Base-by-base conservation (phyloP, 495 filamentous ascomycete genomes). In the Glonium stellatum region DNA sequence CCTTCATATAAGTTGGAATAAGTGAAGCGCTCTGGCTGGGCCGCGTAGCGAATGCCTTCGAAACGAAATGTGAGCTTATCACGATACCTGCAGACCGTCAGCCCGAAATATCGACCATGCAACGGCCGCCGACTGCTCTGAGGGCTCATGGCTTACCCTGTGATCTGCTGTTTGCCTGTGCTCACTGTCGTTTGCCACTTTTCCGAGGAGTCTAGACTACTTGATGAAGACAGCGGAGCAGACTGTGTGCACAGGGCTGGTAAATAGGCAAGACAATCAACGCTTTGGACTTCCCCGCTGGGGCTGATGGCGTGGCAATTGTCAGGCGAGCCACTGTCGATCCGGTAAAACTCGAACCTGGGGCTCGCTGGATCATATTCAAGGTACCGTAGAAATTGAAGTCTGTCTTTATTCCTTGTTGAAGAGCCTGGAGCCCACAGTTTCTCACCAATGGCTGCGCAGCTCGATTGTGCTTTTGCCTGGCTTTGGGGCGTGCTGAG, bases 31-130 rank as follows among this genome's bases (percentile, higher is more conserved):
- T 47, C 55, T 12, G 65, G 68, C 35, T 64, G 31, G 1, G 62
- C n/a, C 25, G 69, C 65, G 49, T 68, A 72, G 31, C 66, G 47
- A 12, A 72, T 25, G 22, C 70, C 70, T 25, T 64, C 57, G 36
- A 72, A 72, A 12, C 80, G 78, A 57, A 82, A 84, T 36, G 75
- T 79, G 15, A 80, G 59, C 23, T 73, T 73, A 66, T 83, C 79
- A 3, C 80, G 77, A 60, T 75, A 81, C 31, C 63, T 55, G 42
- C 19, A 19, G 1, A 31, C 19, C 21, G 36, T 39, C 12, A 18
- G 55, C 15, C 5, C 42, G 10, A 18, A 47, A 22, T 22, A 47
- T 9, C 42, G 42, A 9, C 42, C 15, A 47, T 47, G 42, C 42
- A n/a, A n/a, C 21, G 9, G 9, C 42, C 15, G 9, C 10, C 1